Percentiles rank a stretch among this genome's conserved stretches.
Evolutionary conservation across 108 stramenopile genomes (phyloP).

Genomic region (Cyclotella kingstonii): DNA sequence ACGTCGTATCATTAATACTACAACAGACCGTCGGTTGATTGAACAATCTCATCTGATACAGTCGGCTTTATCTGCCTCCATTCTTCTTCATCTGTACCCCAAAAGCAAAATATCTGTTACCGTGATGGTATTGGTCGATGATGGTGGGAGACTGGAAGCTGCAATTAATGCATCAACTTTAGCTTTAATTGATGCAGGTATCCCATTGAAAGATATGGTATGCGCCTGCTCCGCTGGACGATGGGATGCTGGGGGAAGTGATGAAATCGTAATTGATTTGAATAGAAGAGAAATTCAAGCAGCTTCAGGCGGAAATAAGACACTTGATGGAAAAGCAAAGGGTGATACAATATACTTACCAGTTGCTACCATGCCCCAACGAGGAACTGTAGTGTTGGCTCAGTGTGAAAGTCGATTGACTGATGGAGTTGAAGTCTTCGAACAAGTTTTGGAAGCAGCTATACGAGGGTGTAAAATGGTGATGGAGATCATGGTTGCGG

Average conservation of each 20-base stretch:
- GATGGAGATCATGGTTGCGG: conserved; percentile 77
- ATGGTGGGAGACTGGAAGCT: conserved; percentile 83
- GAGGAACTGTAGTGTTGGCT: conserved; percentile 77
- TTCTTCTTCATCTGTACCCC: conserved; percentile 79
- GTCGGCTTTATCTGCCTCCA: conserved; percentile 72
- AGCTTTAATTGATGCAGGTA: conserved; percentile 80
- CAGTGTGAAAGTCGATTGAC: conserved; percentile 86
- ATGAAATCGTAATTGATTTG: conserved; percentile 74
- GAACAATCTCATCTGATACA: conserved; percentile 74
- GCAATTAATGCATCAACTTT: conserved; percentile 83
- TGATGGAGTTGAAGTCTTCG: conserved; percentile 51
- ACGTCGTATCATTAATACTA: conserved; percentile 63
- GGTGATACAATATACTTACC: conserved; percentile 71
- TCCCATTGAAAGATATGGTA: conserved; percentile 80
- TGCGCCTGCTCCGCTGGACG: conserved; percentile 84
- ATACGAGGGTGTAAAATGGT: conserved; percentile 84
- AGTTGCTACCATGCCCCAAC: conserved; percentile 82
- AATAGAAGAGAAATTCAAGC: conserved; percentile 67
- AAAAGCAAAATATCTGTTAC: conserved; percentile 68
- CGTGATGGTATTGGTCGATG: conserved; percentile 77
- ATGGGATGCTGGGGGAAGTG: conserved; percentile 47
- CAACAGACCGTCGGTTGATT: conserved; percentile 74
- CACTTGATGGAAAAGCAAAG: conserved; percentile 45
- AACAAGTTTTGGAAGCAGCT: conserved; percentile 74
- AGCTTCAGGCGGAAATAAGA: conserved; percentile 41